Evolutionary conservation across 108 stramenopile genomes (phyloP), one percentile per base, ranked within the genome.

Genomic region (Aurantiochytrium sp.): DNA sequence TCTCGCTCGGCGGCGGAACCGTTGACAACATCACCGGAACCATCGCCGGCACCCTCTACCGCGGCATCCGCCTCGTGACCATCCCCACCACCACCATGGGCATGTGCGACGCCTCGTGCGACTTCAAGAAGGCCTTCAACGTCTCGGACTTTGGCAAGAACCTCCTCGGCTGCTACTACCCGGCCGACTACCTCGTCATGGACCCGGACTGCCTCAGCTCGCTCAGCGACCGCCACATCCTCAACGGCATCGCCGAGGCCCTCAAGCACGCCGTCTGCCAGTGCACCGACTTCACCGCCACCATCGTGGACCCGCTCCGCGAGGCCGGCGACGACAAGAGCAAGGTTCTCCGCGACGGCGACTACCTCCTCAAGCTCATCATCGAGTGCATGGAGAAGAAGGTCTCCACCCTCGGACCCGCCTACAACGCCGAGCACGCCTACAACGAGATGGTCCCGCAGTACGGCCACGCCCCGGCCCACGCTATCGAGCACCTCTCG

Each of bases 211-310:
- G 87, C n/a, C 54, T 91, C 30, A 22, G 52, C 22, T 87, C 89
- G 4, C 59, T 91, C n/a, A 68, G 87, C 30, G 68, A 88, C 55
- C 65, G 90, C 31, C 89, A 89, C 32, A 87, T 89, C 19, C 86
- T 87, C 41, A 89, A 91, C 85, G 90, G 90, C n/a, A 91, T 91
- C 65, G 86, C 89, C 52, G 90, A 91, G 87, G 89, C 89, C 34
- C 86, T 91, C 69, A 91, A 91, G 87, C 90, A 91, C 53, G 90
- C 87, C 4, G 54, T 91, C 24, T 50, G 50, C 37, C 90, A 91
- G 52, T 90, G 87, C 30, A 34, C 52, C 17, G 85, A 48, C 37
- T 34, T 90, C 4, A 69, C 85, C 12, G 55, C 86, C n/a, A 36
- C 81, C 55, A 87, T 87, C 48, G 86, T 91, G 15, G 48, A 89